A percentile compares a stretch with the other conserved stretches of the same genome.
These are phyloP conservation scores for Xylariaceae sp. DNA, from an alignment of 2,329 filamentous ascomycete genomes.

Conservation along the genomic window DNA sequence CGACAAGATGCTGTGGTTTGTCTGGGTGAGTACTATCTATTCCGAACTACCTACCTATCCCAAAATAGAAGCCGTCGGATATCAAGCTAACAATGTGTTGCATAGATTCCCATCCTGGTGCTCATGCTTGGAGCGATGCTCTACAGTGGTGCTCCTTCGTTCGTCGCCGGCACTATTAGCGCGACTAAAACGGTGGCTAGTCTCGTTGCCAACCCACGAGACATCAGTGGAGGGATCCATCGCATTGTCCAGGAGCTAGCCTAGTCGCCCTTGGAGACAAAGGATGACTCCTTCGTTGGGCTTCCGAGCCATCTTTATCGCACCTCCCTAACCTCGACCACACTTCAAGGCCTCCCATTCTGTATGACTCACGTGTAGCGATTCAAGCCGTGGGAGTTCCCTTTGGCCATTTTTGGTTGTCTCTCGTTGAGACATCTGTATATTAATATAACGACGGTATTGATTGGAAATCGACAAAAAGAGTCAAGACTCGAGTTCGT, in stretches of 20 bases:
- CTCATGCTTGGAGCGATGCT: slow-evolving; percentile 36
- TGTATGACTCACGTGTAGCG: slow-evolving; percentile 6
- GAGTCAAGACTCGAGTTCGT: background rate
- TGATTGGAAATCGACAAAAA: background rate
- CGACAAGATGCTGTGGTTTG: slow-evolving; percentile 62
- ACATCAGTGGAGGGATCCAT: slow-evolving; percentile 16
- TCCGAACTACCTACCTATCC: background rate
- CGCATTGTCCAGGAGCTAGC: slow-evolving; percentile 17
- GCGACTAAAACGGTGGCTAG: slow-evolving; percentile 15
- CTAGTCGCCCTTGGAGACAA: background rate
- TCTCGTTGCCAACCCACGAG: slow-evolving; percentile 21
- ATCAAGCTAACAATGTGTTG: slow-evolving; percentile 16
- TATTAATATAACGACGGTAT: slow-evolving; percentile 7
- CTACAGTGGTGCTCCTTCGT: slow-evolving; percentile 31
- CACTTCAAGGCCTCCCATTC: background rate
- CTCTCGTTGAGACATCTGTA: background rate
- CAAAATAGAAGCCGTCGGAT: background rate
- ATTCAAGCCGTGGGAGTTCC: slow-evolving; percentile 1
- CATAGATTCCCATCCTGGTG: slow-evolving; percentile 36
- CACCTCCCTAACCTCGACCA: too few species aligned
- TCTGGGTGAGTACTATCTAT: slow-evolving; percentile 51
- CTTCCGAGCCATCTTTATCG: too few species aligned
- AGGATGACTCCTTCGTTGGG: background rate
- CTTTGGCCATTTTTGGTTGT: background rate
- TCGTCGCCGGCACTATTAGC: slow-evolving; percentile 20